These are phyloP conservation scores for Babesia bigemina DNA, from an alignment of 169 alveolate genomes.

Conservation along the genomic window DNA sequence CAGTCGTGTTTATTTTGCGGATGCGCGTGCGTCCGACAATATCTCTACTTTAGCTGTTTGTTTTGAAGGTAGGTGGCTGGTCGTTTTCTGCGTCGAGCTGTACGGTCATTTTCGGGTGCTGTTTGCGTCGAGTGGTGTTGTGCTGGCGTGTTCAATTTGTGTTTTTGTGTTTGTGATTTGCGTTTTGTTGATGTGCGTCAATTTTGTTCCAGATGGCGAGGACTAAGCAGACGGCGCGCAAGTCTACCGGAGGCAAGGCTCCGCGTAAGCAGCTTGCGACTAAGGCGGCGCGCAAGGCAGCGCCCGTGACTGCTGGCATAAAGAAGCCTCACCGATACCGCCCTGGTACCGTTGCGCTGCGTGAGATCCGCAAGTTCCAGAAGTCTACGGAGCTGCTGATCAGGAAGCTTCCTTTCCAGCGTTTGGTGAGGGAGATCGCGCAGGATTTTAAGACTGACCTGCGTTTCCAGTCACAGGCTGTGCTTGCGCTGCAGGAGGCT, in stretches of 20 bases:
- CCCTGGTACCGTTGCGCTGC: conserved; percentile 98
- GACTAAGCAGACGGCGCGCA: conserved; percentile 97
- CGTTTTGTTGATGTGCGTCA: neutral
- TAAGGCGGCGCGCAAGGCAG: conserved; percentile 98
- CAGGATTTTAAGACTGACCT: conserved; percentile 92
- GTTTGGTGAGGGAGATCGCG: conserved; percentile 96
- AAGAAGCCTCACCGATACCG: conserved; percentile 98
- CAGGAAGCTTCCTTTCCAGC: conserved; percentile 95
- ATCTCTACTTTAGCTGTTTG: too few relatives aligned
- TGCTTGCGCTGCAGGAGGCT: conserved; percentile 96
- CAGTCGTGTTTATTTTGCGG: too few relatives aligned
- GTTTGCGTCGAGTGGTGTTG: too few relatives aligned
- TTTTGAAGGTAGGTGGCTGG: too few relatives aligned
- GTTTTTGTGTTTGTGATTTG: neutral
- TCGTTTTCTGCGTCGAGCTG: too few relatives aligned
- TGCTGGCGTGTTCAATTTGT: too few relatives aligned
- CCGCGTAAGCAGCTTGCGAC: conserved; percentile 97
- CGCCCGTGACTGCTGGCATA: conserved; percentile 95
- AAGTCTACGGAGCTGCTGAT: conserved; percentile 92
- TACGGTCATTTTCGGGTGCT: too few relatives aligned
- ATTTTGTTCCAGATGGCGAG: conserved; percentile 90
- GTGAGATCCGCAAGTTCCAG: conserved; percentile 97
- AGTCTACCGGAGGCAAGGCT: conserved; percentile 97
- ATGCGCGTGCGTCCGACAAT: too few relatives aligned
- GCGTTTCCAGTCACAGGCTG: conserved; percentile 93